Evolutionary conservation across 139 green algal species (phyloP), one percentile per base, ranked within the genome.

Genomic region (Chlorella sp.): DNA sequence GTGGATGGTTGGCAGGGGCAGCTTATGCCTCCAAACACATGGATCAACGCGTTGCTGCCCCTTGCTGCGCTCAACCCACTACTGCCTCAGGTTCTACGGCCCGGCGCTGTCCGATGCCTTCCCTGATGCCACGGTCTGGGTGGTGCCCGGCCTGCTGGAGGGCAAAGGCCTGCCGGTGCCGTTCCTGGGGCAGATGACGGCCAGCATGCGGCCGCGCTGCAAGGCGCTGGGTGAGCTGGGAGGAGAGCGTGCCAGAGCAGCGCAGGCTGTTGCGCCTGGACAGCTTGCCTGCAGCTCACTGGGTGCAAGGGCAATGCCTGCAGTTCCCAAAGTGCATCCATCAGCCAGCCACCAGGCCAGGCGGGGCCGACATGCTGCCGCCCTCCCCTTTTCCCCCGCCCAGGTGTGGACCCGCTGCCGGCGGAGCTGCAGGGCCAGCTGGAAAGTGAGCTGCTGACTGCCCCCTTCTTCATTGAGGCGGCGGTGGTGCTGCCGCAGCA

Each of bases 381-480:
- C 44, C 44, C 1, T 3, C 12, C 38, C 21, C 15, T 47, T n/a
- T n/a, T 26, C 20, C 57, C 9, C 2, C 3, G 1, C 32, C 30
- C 80, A 85, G 80, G 80, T 4, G 56, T 71, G 68, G 80, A 86
- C 41, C 80, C 85, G 17, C 47, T 88, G 63, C 76, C 79, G 16
- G 36, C 71, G 6, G 76, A 84, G 57, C 69, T 79, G 30, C 17
- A 87, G 62, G 78, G 80, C 7, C 60, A 87, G 71, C 18, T 89
- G 32, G 68, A 83, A 5, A 56, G 38, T 25, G 70, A 82, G 39
- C 34, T 83, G 41, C 71, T 87, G 15, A 73, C 76, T 12, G 72
- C 79, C 25, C 70, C 80, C 36, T 89, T 86, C 51, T 89, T 89
- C 60, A 69, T 89, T 11, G 85, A 89, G 78, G 56, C 72, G 1